Base-by-base conservation (phyloP, 345 rosid genomes). In the Moricandia moricandioides region DNA sequence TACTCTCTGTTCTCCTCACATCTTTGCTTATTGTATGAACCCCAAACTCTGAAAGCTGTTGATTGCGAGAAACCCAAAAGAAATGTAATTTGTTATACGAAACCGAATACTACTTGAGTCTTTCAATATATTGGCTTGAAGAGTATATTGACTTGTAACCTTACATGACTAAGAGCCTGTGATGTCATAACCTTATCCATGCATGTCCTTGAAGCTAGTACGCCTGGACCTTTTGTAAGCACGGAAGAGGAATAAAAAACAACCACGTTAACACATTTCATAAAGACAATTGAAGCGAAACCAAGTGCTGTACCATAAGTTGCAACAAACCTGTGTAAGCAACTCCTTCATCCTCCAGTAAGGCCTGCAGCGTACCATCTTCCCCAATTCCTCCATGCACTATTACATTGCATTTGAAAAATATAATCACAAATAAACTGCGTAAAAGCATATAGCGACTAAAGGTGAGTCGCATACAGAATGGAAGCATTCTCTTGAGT, bases 311-410 rank as follows among this genome's bases (percentile, higher is more conserved):
- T 34, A 63, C 31, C 40, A 11, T 55, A 43, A 43, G 45, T 52
- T 43, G 62, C 69, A 70, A 74, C 40, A 39, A 63, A 94, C 96
- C 97, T 83, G 98, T 89, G 73, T 86, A 82, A 49, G 88, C 86
- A 81, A 94, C 88, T 84, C 91, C 97, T 83, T 81, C 89, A 51
- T 87, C 83, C 75, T 85, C 93, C 84, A 94, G 78, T 73, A 94
- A 76, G 56, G 87, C 84, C 76, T 94, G 98, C 72, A 94, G 83
- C 9, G 97, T 91, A 49, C 98, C 98, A 77, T 94, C 92, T 84
- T 94, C 98, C 73, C 98, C 98, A 9, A 94, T 89, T 79, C 97
- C 98, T 78, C 97, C 98, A 77, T 94, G 98, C 63, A 86, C 98
- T 94, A 84, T 63, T 70, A 37, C 73, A 65, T 63, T 67, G 51